These are phyloP conservation scores for Aspergillus thermomutatus DNA, from an alignment of 2,329 filamentous ascomycete genomes.

Conservation along the genomic window DNA sequence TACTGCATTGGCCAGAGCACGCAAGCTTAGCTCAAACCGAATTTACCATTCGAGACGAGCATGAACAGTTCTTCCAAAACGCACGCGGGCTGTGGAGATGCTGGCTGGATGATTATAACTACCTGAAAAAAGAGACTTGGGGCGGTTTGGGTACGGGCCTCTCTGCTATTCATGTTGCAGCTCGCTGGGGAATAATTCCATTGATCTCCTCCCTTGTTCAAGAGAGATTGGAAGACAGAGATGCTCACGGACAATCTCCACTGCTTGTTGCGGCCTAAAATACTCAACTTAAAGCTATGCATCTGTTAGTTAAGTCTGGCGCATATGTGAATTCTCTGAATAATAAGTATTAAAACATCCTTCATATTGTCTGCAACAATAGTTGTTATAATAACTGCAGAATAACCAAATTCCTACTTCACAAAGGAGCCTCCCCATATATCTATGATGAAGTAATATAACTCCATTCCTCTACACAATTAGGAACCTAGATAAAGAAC, in stretches of 20 bases:
- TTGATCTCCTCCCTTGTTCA: neutral
- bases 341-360: slow-evolving; percentile 8
- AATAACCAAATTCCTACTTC: slow-evolving; percentile 6
- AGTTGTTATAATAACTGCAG: slow-evolving; percentile 1
- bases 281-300: slow-evolving; percentile 6
- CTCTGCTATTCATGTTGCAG: slow-evolving; percentile 10
- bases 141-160: neutral
- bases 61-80: slow-evolving; percentile 2
- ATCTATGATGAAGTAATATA: slow-evolving; percentile 11
- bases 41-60: slow-evolving; percentile 7
- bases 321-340: slow-evolving; percentile 3
- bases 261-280: slow-evolving; percentile 5
- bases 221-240: slow-evolving; percentile 5
- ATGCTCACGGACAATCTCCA: slow-evolving; percentile 2
- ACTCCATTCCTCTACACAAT: slow-evolving; percentile 15
- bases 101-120: slow-evolving; percentile 2
- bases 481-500: neutral
- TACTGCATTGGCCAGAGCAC: slow-evolving; percentile 12
- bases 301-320: slow-evolving; percentile 5
- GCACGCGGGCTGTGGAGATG: neutral
- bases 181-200: slow-evolving; percentile 8
- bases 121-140: too few relatives aligned
- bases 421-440: slow-evolving; percentile 9
- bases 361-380: slow-evolving; percentile 7
- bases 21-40: slow-evolving; percentile 5